Evolutionary conservation across 2,329 filamentous ascomycete species (phyloP).

Genomic region (Dothideomycetes sp.): DNA sequence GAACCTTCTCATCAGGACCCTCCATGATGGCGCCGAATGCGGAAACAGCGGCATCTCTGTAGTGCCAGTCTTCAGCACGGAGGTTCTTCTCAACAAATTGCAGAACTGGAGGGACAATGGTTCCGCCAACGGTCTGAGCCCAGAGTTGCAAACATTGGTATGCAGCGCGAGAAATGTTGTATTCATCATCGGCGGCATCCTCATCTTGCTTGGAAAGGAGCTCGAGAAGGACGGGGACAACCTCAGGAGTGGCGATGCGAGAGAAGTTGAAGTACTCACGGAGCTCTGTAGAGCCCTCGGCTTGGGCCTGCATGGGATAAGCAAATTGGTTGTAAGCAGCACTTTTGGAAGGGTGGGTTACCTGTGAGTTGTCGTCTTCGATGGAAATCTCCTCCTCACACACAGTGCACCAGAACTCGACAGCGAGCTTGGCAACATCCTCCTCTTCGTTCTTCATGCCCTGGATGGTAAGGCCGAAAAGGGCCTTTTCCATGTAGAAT

Average conservation of each 20-base stretch:
- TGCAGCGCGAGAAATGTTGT: constrained; percentile 87
- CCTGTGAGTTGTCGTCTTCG: constrained; percentile 87
- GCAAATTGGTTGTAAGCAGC: not conserved
- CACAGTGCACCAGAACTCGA: constrained; percentile 99
- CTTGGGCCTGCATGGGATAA: constrained; percentile 27
- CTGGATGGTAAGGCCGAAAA: constrained; percentile 93
- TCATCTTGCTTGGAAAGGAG: constrained; percentile 96
- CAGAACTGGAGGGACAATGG: constrained; percentile 78
- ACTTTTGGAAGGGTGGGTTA: constrained; percentile 21
- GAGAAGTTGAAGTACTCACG: constrained; percentile 95
- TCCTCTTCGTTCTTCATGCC: constrained; percentile 98
- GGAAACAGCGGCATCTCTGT: constrained; percentile 88
- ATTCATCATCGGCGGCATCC: constrained; percentile 92
- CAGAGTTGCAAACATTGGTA: constrained; percentile 97
- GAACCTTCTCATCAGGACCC: constrained; percentile 81
- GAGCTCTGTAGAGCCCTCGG: constrained; percentile 70
- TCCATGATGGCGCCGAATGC: constrained; percentile 99
- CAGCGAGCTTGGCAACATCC: constrained; percentile 93
- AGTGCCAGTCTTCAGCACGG: constrained; percentile 85
- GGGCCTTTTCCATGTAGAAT: constrained; percentile 99
- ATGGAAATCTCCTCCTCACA: constrained; percentile 98
- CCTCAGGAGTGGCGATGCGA: constrained; percentile 82
- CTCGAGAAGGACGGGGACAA: constrained; percentile 80
- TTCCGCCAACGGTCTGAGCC: constrained; percentile 76
- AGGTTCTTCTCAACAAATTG: constrained; percentile 87